Evolutionary conservation across 176 grass and related monocot species (phyloP).

Genomic region (Zea luxurians): DNA sequence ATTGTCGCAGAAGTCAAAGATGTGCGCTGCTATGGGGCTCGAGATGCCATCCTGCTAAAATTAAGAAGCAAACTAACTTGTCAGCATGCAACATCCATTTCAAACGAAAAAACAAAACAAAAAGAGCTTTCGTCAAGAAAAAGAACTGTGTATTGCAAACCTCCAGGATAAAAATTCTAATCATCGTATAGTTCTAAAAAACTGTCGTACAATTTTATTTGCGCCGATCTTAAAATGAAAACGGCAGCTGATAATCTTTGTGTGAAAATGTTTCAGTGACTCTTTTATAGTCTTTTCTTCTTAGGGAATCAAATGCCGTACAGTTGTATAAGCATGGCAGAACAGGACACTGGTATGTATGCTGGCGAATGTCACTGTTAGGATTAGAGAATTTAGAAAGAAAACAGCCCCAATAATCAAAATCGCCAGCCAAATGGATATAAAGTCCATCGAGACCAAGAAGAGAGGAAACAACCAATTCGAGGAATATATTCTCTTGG

Average conservation of each 20-base stretch:
- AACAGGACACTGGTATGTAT: conserved; percentile 44
- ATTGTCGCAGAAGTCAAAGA: conserved; percentile 73
- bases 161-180: conserved; percentile 28
- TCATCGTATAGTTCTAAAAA: neutral
- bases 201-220: neutral
- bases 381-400: conserved; percentile 24
- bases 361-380: conserved; percentile 35
- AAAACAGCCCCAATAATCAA: conserved; percentile 6
- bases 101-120: no score
- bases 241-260: neutral
- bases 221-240: neutral
- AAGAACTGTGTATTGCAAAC: conserved; percentile 12
- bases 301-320: conserved; percentile 37
- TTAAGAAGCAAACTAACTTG: conserved; percentile 27
- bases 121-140: neutral
- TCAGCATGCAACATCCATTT: neutral
- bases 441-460: conserved; percentile 38
- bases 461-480: conserved; percentile 51
- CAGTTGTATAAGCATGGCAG: conserved; percentile 33
- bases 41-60: conserved; percentile 77
- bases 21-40: conserved; percentile 65
- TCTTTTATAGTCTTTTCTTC: conserved; percentile 25
- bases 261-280: neutral
- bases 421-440: conserved; percentile 18
- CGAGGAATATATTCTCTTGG: conserved; percentile 53